These are phyloP conservation scores for Termitomyces sp. DNA, from an alignment of 768 basidiomycete genomes.

Conservation along the genomic window DNA sequence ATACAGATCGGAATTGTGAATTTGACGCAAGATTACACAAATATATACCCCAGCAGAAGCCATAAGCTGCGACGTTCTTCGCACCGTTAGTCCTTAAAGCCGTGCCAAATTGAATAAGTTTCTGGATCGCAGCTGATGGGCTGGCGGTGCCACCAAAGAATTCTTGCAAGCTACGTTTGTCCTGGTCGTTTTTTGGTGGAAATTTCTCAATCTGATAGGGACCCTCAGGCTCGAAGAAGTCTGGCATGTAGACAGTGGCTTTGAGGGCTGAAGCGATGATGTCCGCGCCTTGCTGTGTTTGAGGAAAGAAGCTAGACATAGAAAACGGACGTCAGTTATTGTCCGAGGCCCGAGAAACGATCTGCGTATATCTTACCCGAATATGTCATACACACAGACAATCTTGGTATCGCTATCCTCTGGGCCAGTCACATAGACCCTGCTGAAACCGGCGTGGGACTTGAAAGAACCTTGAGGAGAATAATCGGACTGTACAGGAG, in stretches of 20 bases:
- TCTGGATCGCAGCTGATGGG: constrained; percentile 29
- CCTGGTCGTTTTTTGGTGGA: constrained; percentile 48
- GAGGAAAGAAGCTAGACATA: constrained; percentile 45
- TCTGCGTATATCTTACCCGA: constrained; percentile 34
- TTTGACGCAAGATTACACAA: neutral
- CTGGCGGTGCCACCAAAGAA: constrained; percentile 56
- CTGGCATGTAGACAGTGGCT: constrained; percentile 59
- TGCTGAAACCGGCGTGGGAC: constrained; percentile 40
- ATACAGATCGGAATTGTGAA: neutral
- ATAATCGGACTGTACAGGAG: constrained; percentile 49
- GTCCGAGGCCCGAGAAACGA: neutral
- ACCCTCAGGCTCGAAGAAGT: constrained; percentile 51
- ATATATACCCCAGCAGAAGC: constrained; percentile 52
- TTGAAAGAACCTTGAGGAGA: constrained; percentile 44
- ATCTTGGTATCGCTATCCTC: constrained; percentile 43
- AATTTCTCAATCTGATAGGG: constrained; percentile 44
- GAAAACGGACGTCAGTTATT: neutral
- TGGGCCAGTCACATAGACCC: constrained; percentile 48
- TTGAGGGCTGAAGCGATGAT: constrained; percentile 48
- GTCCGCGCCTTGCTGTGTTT: constrained; percentile 62
- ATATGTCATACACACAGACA: constrained; percentile 58
- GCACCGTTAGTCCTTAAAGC: constrained; percentile 35
- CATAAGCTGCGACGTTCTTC: constrained; percentile 42
- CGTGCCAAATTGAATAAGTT: constrained; percentile 36
- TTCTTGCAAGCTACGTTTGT: constrained; percentile 44